These are phyloP conservation scores for Parmelia sp. DNA, from an alignment of 495 filamentous ascomycete species.

Conservation along the genomic window DNA sequence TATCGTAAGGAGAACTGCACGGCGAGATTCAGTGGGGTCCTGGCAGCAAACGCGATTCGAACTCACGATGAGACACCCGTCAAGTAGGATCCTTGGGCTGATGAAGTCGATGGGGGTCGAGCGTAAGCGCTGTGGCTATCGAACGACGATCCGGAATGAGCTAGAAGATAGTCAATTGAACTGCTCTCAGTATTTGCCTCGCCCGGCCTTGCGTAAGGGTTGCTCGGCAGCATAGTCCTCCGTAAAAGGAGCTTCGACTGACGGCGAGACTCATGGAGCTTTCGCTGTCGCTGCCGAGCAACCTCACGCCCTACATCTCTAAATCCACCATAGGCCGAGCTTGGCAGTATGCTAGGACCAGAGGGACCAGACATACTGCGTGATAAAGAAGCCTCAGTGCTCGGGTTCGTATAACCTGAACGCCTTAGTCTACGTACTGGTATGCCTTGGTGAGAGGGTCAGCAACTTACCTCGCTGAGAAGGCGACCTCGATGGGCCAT, in stretches of 20 bases:
- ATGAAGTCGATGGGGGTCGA: constrained; percentile 23
- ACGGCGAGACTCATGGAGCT: constrained; percentile 25
- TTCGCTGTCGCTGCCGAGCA: constrained; percentile 29
- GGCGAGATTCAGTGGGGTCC: not conserved
- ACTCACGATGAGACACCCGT: constrained; percentile 17
- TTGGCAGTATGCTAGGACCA: constrained; percentile 29
- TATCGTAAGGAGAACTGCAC: constrained; percentile 18
- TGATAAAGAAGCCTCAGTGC: constrained; percentile 22
- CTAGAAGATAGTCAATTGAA: constrained; percentile 29
- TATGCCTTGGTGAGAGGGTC: not conserved
- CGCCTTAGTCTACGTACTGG: constrained; percentile 10
- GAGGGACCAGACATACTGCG: constrained; percentile 31
- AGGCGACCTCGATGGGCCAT: constrained; percentile 20
- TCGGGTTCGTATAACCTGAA: constrained; percentile 21
- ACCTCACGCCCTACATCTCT: constrained; percentile 25
- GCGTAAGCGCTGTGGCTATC: constrained; percentile 19
- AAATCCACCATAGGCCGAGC: constrained; percentile 28
- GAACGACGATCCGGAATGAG: constrained; percentile 24
- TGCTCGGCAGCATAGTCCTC: constrained; percentile 25
- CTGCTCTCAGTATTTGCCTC: constrained; percentile 22
- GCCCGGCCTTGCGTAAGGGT: constrained; percentile 22
- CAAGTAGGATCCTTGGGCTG: constrained; percentile 13
- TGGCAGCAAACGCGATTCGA: not conserved
- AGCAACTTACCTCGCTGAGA: constrained; percentile 22
- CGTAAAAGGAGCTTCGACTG: constrained; percentile 24